Base-by-base conservation (phyloP, 352 stramenopile species). In the Globisporangium perplexum region DNA sequence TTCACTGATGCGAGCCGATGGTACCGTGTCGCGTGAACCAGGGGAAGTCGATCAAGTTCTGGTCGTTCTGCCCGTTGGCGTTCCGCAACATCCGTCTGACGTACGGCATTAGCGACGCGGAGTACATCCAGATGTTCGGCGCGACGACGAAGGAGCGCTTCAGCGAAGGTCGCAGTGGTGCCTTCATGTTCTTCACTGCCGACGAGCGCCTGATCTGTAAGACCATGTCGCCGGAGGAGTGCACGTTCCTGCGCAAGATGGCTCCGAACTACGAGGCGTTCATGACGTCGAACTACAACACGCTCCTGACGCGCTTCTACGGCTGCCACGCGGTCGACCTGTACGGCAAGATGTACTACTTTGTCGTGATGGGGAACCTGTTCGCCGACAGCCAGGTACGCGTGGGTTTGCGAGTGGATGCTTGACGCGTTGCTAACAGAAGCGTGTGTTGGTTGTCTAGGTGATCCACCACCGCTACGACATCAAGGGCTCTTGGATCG, bases 281-380 rank as follows among this genome's bases (percentile, higher is more conserved):
- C 67, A 83, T 96, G 62, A 80, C 77, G 1, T 72, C 74, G 30
- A 91, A 96, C 65, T 79, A 68, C 7, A 79, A 88, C 53, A 94
- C 80, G 7, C 70, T 97, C 31, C 52, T 97, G 26, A 96, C 83
- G 23, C 86, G 87, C 1, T 97, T 96, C 57, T 95, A 94, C 55
- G 89, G 89, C 8, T 96, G 84, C 58, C 89, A 97, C 62, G 76
- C 78, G 1, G 82, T 97, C 20, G 80, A 72, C 14, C 57, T 97
- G 65, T 96, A 96, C 59, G 86, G 88, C 28, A 92, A 95, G 45
- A 92, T 88, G 69, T 96, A 95, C 69, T 93, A 91, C 65, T 97
- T 97, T 55, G 86, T 97, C 20, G 89, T 97, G 28, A 97, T 97
- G 89, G 83, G 72, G 15, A 97, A 97, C 47, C 51, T 97, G 45